Conservation (phyloP, 306 rosid genomes). For the Lotus japonicus region DNA sequence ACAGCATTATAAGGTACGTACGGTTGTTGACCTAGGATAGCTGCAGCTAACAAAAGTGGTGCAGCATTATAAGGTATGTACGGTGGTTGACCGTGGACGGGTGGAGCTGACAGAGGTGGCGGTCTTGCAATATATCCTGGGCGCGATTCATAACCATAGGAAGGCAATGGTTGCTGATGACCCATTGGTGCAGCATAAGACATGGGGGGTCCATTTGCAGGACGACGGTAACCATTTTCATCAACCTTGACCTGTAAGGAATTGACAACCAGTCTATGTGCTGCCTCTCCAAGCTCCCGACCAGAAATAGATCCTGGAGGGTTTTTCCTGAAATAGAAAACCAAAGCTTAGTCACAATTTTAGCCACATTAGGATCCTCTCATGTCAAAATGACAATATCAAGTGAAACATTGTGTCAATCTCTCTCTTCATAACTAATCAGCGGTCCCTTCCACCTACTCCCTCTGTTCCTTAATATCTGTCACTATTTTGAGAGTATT, state of each 20-base stretch:
- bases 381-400: too few relatives aligned
- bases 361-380: not conserved
- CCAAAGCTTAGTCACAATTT: not conserved
- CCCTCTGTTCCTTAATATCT: too few relatives aligned
- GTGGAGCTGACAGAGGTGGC: slow-evolving; percentile 30
- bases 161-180: slow-evolving; percentile 22
- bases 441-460: too few relatives aligned
- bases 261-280: slow-evolving; percentile 57
- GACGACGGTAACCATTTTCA: slow-evolving; percentile 30
- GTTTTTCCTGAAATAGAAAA: slow-evolving; percentile 45
- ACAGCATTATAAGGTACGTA: slow-evolving; percentile 22
- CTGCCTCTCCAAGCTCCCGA: slow-evolving; percentile 58
- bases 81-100: slow-evolving; percentile 19
- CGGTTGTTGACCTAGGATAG: too few relatives aligned
- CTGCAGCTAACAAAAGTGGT: too few relatives aligned
- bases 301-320: slow-evolving; percentile 62
- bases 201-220: slow-evolving; percentile 8
- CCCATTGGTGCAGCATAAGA: slow-evolving; percentile 21
- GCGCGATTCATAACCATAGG: slow-evolving; percentile 28
- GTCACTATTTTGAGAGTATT: too few relatives aligned
- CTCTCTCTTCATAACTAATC: too few relatives aligned
- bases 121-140: slow-evolving; percentile 30
- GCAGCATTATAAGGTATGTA: too few relatives aligned
- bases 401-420: too few relatives aligned
- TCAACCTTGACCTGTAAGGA: slow-evolving; percentile 45